Evolutionary conservation across 768 basidiomycete species (phyloP), one percentile per base, ranked within the genome.

Genomic region (Pleurotus cornucopiae): DNA sequence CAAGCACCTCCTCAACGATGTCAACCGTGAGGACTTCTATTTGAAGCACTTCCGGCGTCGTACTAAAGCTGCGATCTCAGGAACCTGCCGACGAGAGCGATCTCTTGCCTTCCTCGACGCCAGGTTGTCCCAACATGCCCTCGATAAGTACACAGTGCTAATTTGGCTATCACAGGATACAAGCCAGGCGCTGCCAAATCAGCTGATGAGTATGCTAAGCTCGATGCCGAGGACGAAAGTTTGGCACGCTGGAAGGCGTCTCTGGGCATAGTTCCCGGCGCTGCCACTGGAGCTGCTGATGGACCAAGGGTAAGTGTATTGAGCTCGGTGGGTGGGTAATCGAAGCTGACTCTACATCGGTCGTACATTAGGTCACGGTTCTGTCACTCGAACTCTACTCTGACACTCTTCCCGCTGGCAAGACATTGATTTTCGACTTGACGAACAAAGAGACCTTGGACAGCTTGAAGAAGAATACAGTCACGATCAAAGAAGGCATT

Each of bases 211-310:
- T 91, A 92, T 45, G 88, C 91, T 21, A 73, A 85, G 39, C 82
- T 96, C 44, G 95, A 97, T 72, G 86, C 88, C 26, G 79, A 89
- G 59, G 95, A 98, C 68, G 95, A 97, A 72, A 93, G 91, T 69
- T 80, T 98, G 64, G 86, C 88, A 30, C 86, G 93, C 60, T 98
- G 96, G 96, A 98, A 98, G 70, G 92, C 91, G 39, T 93, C 88
- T 53, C 79, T 98, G 23, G 96, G 96, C 53, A 85, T 98, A 58
- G 79, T 81, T 51, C 78, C 83, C 34, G 85, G 81, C 25, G 75
- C 67, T 16, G 23, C 67, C 3, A 25, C 48, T 12, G 72, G 66
- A 16, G 65, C 74, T 56, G 68, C 74, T 12, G 71, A 58, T 61
- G 83, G 82, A 12, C 89, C 89, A 49, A 91, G 91, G 82, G 92